Conservation (phyloP, 2,329 filamentous ascomycete genomes). For the Pyricularia pennisetigena region DNA sequence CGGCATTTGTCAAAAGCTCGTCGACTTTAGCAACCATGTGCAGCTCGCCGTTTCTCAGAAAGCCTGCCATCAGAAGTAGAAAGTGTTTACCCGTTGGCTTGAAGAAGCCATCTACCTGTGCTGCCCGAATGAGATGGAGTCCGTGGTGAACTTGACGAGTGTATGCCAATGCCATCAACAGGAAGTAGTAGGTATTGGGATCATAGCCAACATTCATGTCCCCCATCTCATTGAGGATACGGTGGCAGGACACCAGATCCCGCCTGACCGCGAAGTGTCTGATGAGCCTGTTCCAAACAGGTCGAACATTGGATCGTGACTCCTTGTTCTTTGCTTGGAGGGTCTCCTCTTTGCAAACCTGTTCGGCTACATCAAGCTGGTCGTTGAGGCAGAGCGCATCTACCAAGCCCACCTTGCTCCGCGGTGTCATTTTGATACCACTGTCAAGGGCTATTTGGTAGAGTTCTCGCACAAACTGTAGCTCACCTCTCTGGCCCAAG, state of each 20-base stretch:
- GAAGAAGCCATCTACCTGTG: slow-evolving; percentile 32
- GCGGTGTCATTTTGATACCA: slow-evolving; percentile 36
- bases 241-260: slow-evolving; percentile 37
- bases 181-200: slow-evolving; percentile 35
- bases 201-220: slow-evolving; percentile 35
- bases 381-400: slow-evolving; percentile 55
- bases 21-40: slow-evolving; percentile 30
- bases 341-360: not conserved
- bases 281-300: slow-evolving; percentile 73
- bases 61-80: slow-evolving; percentile 41
- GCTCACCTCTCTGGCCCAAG: slow-evolving; percentile 60
- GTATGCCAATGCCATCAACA: slow-evolving; percentile 37
- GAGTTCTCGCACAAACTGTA: slow-evolving; percentile 57
- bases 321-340: not conserved
- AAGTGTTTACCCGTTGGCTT: slow-evolving; percentile 38
- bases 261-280: slow-evolving; percentile 56
- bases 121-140: slow-evolving; percentile 34
- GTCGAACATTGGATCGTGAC: slow-evolving; percentile 23
- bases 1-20: slow-evolving; percentile 29
- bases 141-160: slow-evolving; percentile 40
- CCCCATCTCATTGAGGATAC: slow-evolving; percentile 38
- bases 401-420: slow-evolving; percentile 57
- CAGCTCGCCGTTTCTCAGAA: slow-evolving; percentile 34
- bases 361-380: slow-evolving; percentile 36
- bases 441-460: slow-evolving; percentile 51